Evolutionary conservation across 345 rosid genomes (phyloP), one percentile per base, ranked within the genome.

Genomic region (Camelina sativa): DNA sequence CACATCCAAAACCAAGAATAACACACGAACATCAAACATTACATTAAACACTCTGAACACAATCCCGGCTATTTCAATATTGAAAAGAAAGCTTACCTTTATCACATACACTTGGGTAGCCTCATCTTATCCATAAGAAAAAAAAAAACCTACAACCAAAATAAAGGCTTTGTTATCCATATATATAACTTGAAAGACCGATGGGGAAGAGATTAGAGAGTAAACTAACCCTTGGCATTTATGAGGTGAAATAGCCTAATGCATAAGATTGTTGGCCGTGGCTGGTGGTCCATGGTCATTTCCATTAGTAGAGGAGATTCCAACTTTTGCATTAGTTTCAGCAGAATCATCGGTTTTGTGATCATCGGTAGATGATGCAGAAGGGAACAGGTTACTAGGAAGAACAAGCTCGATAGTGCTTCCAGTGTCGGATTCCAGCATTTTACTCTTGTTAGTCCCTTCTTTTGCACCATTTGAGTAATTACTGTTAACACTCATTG

Each of bases 371-470:
- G 79, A 67, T 58, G 38, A 55, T 16, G 90, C 83, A 48, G 92
- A 86, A 69, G 84, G 84, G 76, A 87, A 86, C 40, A 80, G 86
- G 72, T 74, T 84, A 78, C 82, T 82, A 9, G 92, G 91, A 43
- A 85, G 89, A 51, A 67, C 70, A 57, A 80, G 87, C 70, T 88
- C 92, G 5, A 73, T 34, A 28, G 73, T 32, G 59, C 50, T 72
- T 71, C 67, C 76, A 56, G 64, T 15, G 54, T 71, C 53, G 1
- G 61, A 17, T 48, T 74, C 78, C 6, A 74, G 43, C 44, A 22
- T 17, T 46, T 76, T 65, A 46, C 52, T 76, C 70, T 63, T 69
- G 35, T 70, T 23, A 34, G 28, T 56, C 66, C 38, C 72, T 76
- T 71, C 71, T 63, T 47, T 71, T n/a, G 48, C 62, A 64, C 51